phyloP scores from a whole-genome alignment of 225 moss, liverwort and hornwort species.

The Marchantia paleacea region DNA sequence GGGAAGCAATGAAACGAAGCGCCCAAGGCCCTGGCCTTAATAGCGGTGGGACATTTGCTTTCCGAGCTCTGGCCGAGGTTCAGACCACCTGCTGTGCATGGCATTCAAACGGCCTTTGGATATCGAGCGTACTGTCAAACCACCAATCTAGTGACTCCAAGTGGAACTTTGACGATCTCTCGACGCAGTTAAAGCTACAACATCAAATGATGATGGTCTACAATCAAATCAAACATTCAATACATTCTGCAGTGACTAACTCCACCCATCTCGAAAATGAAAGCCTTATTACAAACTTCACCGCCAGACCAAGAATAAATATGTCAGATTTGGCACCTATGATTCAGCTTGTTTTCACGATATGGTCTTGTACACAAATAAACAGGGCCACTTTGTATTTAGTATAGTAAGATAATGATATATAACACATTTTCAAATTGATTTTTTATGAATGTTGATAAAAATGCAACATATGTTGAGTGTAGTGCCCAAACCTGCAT shows the following conservation, averaged over 20 bases:
- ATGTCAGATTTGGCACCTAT: not conserved
- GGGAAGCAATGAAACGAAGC: not conserved
- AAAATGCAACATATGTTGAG: no score
- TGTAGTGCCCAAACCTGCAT: no score
- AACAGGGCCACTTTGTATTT: slow-evolving; percentile 1
- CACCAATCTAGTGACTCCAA: not conserved
- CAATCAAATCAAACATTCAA: not conserved
- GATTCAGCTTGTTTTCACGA: slow-evolving; percentile 4
- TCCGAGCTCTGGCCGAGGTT: slow-evolving; percentile 1
- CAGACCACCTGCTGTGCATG: slow-evolving; percentile 12
- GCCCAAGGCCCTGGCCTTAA: slow-evolving; percentile 15
- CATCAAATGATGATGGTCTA: not conserved
- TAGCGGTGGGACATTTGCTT: slow-evolving; percentile 10
- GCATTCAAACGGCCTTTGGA: slow-evolving; percentile 4
- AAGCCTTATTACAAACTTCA: not conserved
- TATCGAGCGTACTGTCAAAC: not conserved
- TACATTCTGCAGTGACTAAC: not conserved
- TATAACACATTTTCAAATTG: no score
- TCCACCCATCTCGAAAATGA: not conserved
- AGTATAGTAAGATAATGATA: no score
- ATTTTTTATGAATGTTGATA: no score
- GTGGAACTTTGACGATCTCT: not conserved
- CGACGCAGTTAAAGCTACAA: slow-evolving; percentile 4
- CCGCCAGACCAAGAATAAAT: not conserved
- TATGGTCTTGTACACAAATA: slow-evolving; percentile 13